Evolutionary conservation across 139 green algal species (phyloP).

Genomic region (Zygnema cylindricum): DNA sequence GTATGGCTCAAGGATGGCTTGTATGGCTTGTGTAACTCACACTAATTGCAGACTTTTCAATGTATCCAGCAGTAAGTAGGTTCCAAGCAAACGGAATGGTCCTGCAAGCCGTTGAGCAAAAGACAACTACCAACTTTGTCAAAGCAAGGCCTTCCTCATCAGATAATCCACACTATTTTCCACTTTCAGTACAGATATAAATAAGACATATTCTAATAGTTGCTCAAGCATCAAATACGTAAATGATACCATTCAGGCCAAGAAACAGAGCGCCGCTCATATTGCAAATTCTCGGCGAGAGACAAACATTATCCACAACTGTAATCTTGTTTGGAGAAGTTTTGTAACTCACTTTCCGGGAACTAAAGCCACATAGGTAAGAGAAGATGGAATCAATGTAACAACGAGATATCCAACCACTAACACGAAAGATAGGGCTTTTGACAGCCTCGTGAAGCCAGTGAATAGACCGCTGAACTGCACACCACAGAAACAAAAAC

Average conservation of each 20-base stretch:
- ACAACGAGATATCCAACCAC: constrained; percentile 36
- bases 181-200: not conserved
- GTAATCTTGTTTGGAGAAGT: no score
- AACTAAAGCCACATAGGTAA: constrained; percentile 48
- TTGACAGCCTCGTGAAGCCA: constrained; percentile 60
- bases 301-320: no score
- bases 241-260: no score
- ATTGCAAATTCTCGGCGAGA: no score
- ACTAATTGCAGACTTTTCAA: constrained; percentile 30
- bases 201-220: not conserved
- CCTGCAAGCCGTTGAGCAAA: not conserved
- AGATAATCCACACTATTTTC: not conserved
- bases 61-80: constrained; percentile 46
- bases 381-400: constrained; percentile 14
- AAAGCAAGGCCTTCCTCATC: not conserved
- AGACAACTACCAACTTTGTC: not conserved
- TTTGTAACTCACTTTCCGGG: constrained; percentile 48
- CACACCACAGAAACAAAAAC: not conserved
- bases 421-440: constrained; percentile 41
- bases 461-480: constrained; percentile 12
- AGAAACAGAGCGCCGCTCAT: no score
- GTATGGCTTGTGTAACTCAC: no score
- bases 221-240: no score
- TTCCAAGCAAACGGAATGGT: constrained; percentile 61
- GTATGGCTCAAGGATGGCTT: not conserved